Evolutionary conservation across 345 rosid genomes (phyloP), one percentile per base, ranked within the genome.

Genomic region (Corymbia maculata): DNA sequence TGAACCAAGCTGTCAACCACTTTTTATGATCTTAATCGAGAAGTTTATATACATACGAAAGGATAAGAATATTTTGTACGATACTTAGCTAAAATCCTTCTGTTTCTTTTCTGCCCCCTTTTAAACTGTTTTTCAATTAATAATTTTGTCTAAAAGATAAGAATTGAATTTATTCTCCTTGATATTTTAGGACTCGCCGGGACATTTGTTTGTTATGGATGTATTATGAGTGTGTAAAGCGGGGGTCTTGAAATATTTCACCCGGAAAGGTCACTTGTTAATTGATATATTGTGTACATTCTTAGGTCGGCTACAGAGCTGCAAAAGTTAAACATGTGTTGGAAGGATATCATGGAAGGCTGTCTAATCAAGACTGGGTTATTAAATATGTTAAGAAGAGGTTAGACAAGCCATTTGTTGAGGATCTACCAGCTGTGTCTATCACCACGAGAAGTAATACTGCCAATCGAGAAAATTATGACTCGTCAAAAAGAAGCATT

Each of bases 381-480:
- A 28, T 28, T 28, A 32, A 64, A 64, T 16, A n/a, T 64, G 32
- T 64, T n/a, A 59, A 59, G 68, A n/a, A 64, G 70, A 64, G 70
- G 70, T 64, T 64, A 64, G 70, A n/a, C 70, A 30, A 64, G 6
- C 70, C 13, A 64, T 28, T 28, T 13, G 32, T n/a, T 13, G 7
- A 28, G 17, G 70, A n/a, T n/a, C 70, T 13, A 13, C 75, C 42
- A 5, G 19, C 19, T 0, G 17, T n/a, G 75, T 66, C 42, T 14
- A 14, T 13, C 3, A 21, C 26, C 10, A 55, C 61, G 21, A 9
- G 17, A 55, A 55, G 61, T 55, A 9, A 14, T 55, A 21, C 61
- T 9, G 16, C 42, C 42, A 0, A 66, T 1, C 75, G 7, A n/a
- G 75, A n/a, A 66, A 66, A 13, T n/a, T 0, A 3, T 12, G 15